Base-by-base conservation (phyloP, 495 filamentous ascomycete species). In the Podospora anserina region DNA sequence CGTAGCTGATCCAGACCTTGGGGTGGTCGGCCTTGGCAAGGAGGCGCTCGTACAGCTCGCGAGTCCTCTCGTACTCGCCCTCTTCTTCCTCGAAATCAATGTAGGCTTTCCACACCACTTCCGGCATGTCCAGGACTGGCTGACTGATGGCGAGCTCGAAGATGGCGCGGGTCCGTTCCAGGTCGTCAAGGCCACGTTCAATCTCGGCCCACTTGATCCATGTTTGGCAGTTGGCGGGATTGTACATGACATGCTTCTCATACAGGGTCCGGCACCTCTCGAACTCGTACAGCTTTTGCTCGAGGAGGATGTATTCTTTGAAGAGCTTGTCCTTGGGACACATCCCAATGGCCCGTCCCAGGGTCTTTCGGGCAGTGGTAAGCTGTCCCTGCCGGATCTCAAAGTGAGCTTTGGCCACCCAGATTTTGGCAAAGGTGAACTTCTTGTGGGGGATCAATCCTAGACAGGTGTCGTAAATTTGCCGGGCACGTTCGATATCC, bases 1-100 rank as follows among this genome's bases (percentile, higher is more conserved):
- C 96, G 79, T 94, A 99, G 76, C 88, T 91, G 81, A 93, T 97
- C 95, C 95, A 99, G 64, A 99, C 95, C 85, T 97, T 97, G 82
- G 97, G 92, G 75, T 99, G 96, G 76, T 92, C 90, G 19, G 96
- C 96, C 88, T 94, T 97, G 76, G 92, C 82, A 49, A 99, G 84
- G 26, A 99, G 83, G 27, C 95, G 87, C 81, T 98, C 95, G 80
- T 98, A 99, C 63, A 99, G 81, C n/a, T 81, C 77, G 59, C 95
- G 84, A 2, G 92, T 89, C 39, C 87, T 83, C 34, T 92, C 93
- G 79, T 92, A 96, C 78, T 97, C 92, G 65, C 89, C 90, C 76
- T 94, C 90, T 69, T 96, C 91, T 75, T 97, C 94, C 79, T 98
- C 96, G 74, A 98, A 99, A 79, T 98, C 94, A 74, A 99, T 97